Percentiles rank a stretch among this genome's conserved stretches.
These are phyloP conservation scores for Huiozyma sinensis DNA, from an alignment of 805 yeast species.

Conservation along the genomic window DNA sequence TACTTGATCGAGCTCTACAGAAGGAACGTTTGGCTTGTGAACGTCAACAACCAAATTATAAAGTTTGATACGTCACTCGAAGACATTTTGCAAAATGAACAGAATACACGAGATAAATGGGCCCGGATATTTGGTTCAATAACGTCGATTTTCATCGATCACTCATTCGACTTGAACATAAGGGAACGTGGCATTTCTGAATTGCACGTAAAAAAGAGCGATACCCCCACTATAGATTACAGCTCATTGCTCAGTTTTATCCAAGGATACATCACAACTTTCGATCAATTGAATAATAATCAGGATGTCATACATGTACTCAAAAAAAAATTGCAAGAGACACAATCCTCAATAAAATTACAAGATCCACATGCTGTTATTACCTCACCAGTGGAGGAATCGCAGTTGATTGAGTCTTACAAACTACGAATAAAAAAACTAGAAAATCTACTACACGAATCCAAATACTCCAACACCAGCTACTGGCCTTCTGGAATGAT, in stretches of 20 bases:
- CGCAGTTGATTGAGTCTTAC: conserved; percentile 26
- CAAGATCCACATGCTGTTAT: background rate
- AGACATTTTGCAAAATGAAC: conserved; percentile 40
- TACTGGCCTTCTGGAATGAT: conserved; percentile 36
- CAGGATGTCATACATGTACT: conserved; percentile 29
- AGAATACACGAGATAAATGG: conserved; percentile 2
- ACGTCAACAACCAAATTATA: background rate
- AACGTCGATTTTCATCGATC: conserved; percentile 1
- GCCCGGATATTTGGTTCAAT: conserved; percentile 4
- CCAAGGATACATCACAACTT: conserved; percentile 28
- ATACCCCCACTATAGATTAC: background rate
- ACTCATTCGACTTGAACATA: background rate
- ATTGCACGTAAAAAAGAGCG: background rate
- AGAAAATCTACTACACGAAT: conserved; percentile 68
- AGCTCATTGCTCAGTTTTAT: conserved; percentile 22
- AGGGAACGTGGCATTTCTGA: background rate
- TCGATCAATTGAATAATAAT: conserved; percentile 25
- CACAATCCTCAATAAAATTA: conserved; percentile 1
- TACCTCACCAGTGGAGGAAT: background rate
- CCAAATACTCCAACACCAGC: conserved; percentile 46
- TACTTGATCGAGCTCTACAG: conserved; percentile 51
- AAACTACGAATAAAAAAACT: conserved; percentile 63
- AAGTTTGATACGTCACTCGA: conserved; percentile 5
- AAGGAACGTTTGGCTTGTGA: conserved; percentile 42
- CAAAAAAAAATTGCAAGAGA: conserved; percentile 3